Evolutionary conservation across 1,284 basidiomycete species (phyloP).

Genomic region (Violaceomyces palustris): DNA sequence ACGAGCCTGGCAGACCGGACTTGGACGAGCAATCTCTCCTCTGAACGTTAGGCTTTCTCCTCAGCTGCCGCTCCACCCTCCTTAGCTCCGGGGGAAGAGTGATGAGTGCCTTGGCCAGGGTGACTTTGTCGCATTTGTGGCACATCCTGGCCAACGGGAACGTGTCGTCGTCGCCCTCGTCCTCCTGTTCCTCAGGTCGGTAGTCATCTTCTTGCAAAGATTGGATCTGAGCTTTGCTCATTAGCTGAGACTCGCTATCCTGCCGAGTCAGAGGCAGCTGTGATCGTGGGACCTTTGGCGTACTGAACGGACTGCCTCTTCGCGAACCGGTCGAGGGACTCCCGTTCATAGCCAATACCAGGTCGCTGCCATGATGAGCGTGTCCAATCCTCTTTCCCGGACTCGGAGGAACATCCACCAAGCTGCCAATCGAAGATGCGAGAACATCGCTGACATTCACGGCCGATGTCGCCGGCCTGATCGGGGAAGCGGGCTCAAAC

Average conservation of each 20-base stretch:
- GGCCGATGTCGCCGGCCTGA: not conserved
- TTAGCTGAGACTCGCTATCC: too few species aligned
- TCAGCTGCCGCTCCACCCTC: slow-evolving; percentile 33
- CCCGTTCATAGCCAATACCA: too few species aligned
- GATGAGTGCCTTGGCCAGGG: slow-evolving; percentile 35
- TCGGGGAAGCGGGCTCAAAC: not conserved
- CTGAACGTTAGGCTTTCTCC: slow-evolving; percentile 2
- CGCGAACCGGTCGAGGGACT: too few species aligned
- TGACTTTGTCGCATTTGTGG: slow-evolving; percentile 39
- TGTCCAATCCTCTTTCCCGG: too few species aligned
- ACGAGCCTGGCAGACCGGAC: not conserved
- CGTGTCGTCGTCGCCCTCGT: slow-evolving; percentile 35
- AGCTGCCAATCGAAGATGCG: not conserved
- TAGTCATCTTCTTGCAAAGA: too few species aligned
- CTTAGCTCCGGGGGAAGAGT: slow-evolving; percentile 47
- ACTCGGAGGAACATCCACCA: too few species aligned
- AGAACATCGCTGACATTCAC: too few species aligned
- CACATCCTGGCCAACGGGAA: slow-evolving; percentile 44
- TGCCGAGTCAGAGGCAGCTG: too few species aligned
- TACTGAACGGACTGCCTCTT: too few species aligned
- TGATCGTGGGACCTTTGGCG: too few species aligned
- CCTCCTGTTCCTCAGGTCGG: slow-evolving; percentile 2
- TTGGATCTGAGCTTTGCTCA: too few species aligned
- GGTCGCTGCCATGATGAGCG: too few species aligned
- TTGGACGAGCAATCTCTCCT: not conserved